Evolutionary conservation across 1,284 basidiomycete genomes (phyloP), one percentile per base, ranked within the genome.

Genomic region (Inonotus hispidus): DNA sequence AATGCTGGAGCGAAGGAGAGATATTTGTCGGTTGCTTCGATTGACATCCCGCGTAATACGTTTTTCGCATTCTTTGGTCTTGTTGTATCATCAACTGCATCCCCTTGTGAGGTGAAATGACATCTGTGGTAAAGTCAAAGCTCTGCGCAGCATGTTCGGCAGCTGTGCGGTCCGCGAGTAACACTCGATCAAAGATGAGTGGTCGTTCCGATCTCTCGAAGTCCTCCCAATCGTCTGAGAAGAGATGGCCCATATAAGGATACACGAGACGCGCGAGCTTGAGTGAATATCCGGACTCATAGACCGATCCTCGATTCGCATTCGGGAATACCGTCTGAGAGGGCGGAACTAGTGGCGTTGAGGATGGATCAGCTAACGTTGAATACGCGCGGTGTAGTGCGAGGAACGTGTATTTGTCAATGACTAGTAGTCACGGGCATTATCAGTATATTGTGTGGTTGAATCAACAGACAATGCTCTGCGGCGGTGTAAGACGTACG

Each of bases 311-410:
- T 68, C 85, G 86, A 14, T 81, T 79, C 38, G 74, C 76, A 65
- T 87, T 79, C 11, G 91, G 85, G 71, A 90, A 86, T 61, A 93
- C 77, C 60, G 93, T 73, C 3, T 92, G 84, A 23, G 82, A 77
- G 0, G 92, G 92, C 1, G 84, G 80, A 0, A 84, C 79, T 14
- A 92, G 81, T 0, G 79, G 67, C 39, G 77, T 75, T 64, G 88
- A 84, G 23, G 74, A 72, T 6, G 69, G 58, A 19, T 57, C 25
- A 66, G 88, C 82, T 43, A 93, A 80, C 0, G 85, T 80, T 59
- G 83, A 82, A 70, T 95, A 91, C 0, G 85, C 85, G 39, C 89
- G 82, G 85, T 90, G 92, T 32, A 95, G 76, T 2, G 90, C 83
- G 53, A 93, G 81, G 32, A 95, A 76, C 0, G 90, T 88, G 58